Evolutionary conservation across 1,139 yeast genomes (phyloP), one percentile per base, ranked within the genome.

Genomic region (Candida frijolesensis): DNA sequence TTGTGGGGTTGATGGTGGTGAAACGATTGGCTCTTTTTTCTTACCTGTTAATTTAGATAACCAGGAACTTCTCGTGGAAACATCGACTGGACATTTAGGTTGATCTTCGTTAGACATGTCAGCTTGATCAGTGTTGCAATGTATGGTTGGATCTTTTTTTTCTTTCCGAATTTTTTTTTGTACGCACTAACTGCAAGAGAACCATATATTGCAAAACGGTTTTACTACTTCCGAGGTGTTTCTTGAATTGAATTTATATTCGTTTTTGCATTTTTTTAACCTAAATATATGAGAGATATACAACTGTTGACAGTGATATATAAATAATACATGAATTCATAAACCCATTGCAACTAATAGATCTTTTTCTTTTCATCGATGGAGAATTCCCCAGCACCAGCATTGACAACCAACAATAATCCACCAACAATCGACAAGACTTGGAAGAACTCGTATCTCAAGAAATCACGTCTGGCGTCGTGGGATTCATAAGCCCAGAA

Each of bases 331-430:
- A 39, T 4, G 42, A 19, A 14, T 29, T 29, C 7, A 4, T 22
- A 30, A 14, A 40, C 14, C 14, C 14, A 25, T 41, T 44, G 10
- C 22, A 40, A 44, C 69, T 70, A 92, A 66, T 89, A 92, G 56
- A 89, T 87, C 77, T 94, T 94, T 78, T 94, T 92, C 87, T 94
- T 94, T 71, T 91, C 97, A 67, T 94, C 99, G 55, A 94, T 76
- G 35, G 97, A 89, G 59, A 92, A 78, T 62, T 89, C 95, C 47
- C 99, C 99, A 41, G 99, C 98, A 57, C 99, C 99, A 8, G 97
- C 90, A 71, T 89, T 90, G 57, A 90, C 97, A 57, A 95, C 89
- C 61, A 94, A 76, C 56, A 94, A 74, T 58, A 94, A 81, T 1
- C 98, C 99, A 49, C 99, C 99, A 52, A 94, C 94, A 67, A 94